Evolutionary conservation across 441 rosid species (phyloP).

Genomic region (Brassica hybrid): DNA sequence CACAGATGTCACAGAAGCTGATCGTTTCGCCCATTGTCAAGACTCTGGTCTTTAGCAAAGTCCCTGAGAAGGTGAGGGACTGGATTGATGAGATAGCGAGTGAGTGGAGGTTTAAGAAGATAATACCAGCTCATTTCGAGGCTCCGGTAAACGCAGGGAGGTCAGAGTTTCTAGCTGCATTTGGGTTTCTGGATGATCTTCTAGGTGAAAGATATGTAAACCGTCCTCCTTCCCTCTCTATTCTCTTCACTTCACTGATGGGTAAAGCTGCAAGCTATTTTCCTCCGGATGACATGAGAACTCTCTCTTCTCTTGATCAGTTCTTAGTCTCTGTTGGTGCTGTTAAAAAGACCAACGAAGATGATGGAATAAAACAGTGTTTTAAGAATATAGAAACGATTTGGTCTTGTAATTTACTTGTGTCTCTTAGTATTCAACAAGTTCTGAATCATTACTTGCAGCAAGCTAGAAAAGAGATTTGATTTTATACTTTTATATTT

Average conservation of each 20-base stretch:
- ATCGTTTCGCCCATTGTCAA: constrained; percentile 95
- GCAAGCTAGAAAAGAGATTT: background rate
- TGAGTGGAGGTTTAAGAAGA: too few species aligned
- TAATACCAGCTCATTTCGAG: too few species aligned
- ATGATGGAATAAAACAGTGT: constrained; percentile 28
- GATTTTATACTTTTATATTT: background rate
- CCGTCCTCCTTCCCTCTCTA: constrained; percentile 75
- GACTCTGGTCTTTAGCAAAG: constrained; percentile 93
- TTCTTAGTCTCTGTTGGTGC: constrained; percentile 89
- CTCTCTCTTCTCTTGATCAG: constrained; percentile 84
- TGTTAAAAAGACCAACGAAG: constrained; percentile 75
- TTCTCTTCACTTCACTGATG: constrained; percentile 71
- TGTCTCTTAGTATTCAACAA: background rate
- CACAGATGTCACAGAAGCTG: constrained; percentile 91
- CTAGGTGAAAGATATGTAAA: constrained; percentile 71
- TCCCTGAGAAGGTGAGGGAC: constrained; percentile 54
- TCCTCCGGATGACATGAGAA: constrained; percentile 97
- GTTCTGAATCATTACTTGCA: background rate
- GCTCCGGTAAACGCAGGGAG: constrained; percentile 61
- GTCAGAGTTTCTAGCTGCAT: constrained; percentile 86
- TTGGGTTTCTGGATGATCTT: constrained; percentile 86
- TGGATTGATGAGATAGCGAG: too few species aligned
- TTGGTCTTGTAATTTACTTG: constrained; percentile 13
- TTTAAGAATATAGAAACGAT: constrained; percentile 1
- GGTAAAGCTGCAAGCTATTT: constrained; percentile 97